These are phyloP conservation scores for Marsdenia floribunda DNA, from an alignment of 257 asterid genomes.

Conservation along the genomic window DNA sequence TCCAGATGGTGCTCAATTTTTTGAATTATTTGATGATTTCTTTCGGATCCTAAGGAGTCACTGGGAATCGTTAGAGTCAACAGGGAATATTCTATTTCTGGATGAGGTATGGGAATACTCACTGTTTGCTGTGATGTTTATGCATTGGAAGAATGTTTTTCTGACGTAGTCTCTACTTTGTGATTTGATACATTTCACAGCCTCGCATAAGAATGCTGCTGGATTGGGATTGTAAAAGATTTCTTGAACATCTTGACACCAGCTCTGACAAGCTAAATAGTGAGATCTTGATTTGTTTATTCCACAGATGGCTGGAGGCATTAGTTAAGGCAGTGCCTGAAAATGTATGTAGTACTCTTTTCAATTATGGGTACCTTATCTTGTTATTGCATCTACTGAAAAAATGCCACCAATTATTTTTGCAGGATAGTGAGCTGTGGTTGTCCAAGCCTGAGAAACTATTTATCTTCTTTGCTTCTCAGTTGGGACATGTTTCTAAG, in stretches of 20 bases:
- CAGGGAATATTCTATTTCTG: conserved; percentile 26
- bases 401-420: conserved; percentile 13
- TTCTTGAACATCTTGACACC: conserved; percentile 44
- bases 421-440: conserved; percentile 64
- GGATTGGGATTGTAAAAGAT: conserved; percentile 46
- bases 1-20: conserved; percentile 43
- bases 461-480: conserved; percentile 61
- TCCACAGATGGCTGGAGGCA: conserved; percentile 61
- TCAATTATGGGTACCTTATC: conserved; percentile 1
- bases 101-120: conserved; percentile 40
- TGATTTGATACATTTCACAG: conserved; percentile 34
- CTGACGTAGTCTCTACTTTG: conserved; percentile 7
- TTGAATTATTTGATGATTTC: conserved; percentile 41
- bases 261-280: conserved; percentile 44
- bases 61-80: conserved; percentile 57
- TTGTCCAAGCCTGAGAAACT: conserved; percentile 49
- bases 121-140: background rate
- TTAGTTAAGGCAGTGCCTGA: conserved; percentile 40
- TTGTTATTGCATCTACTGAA: conserved; percentile 8
- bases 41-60: conserved; percentile 57
- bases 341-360: conserved; percentile 40
- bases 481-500: conserved; percentile 43
- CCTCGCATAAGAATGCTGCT: conserved; percentile 28
- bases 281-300: conserved; percentile 56
- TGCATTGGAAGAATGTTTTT: background rate